Evolutionary conservation across 148 eudicot genomes (phyloP).

Genomic region (Vaccinium darrowii): DNA sequence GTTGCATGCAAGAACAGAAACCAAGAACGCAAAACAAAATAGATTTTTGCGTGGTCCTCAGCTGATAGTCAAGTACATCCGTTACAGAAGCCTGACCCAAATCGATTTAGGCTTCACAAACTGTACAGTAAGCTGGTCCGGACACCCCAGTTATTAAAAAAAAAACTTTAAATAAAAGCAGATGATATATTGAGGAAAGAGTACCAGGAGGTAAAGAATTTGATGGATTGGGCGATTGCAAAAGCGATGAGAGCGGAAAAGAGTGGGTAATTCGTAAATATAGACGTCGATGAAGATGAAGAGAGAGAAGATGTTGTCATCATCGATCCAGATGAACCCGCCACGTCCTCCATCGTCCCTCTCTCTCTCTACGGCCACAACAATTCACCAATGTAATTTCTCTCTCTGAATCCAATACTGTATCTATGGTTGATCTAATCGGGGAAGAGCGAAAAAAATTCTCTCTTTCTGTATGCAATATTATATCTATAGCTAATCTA

Average conservation of each 20-base stretch:
- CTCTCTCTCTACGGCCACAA: background rate
- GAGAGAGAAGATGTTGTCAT: background rate
- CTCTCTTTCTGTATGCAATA: background rate
- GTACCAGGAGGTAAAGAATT: slow-evolving; percentile 33
- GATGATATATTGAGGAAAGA: background rate
- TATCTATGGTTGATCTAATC: background rate
- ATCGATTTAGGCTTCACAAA: too few relatives aligned
- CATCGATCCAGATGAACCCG: slow-evolving; percentile 19
- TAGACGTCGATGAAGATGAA: slow-evolving; percentile 7
- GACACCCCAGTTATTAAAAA: too few relatives aligned
- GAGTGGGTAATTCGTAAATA: slow-evolving; percentile 29
- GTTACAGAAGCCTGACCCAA: too few relatives aligned
- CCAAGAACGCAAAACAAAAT: too few relatives aligned
- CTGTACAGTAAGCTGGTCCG: too few relatives aligned
- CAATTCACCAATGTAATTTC: background rate
- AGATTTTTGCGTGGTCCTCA: too few relatives aligned
- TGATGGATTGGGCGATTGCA: slow-evolving; percentile 31
- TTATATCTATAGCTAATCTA: background rate
- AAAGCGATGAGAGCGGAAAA: slow-evolving; percentile 34
- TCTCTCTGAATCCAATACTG: background rate
- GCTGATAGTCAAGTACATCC: too few relatives aligned
- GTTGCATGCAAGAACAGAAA: too few relatives aligned
- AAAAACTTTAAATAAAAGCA: too few relatives aligned
- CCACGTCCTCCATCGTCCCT: slow-evolving; percentile 20
- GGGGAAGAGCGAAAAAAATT: background rate